Evolutionary conservation across 148 eudicot genomes (phyloP).

Genomic region (Beta vulgaris): DNA sequence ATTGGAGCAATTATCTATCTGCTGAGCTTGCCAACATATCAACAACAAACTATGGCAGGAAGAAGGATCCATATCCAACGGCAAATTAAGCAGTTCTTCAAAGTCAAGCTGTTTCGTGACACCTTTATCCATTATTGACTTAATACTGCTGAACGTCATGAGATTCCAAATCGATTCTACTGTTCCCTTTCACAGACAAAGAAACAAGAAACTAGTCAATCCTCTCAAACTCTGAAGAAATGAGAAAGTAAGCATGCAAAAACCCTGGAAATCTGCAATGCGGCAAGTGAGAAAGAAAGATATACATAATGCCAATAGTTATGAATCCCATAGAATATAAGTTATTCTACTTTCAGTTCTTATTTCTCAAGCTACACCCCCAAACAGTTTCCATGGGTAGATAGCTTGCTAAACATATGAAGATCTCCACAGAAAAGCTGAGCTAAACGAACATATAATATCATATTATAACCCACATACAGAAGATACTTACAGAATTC

Average conservation of each 20-base stretch:
- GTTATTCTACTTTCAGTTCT: neutral
- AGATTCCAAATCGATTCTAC: constrained; percentile 41
- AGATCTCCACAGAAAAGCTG: neutral
- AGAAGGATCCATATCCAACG: constrained; percentile 75
- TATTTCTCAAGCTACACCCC: neutral
- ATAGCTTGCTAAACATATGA: neutral
- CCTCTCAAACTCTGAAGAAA: neutral
- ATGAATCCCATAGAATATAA: neutral
- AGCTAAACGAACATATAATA: neutral
- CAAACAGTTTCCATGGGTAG: neutral
- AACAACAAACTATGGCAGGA: constrained; percentile 50
- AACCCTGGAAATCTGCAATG: neutral
- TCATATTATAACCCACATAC: constrained; percentile 5
- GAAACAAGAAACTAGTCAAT: constrained; percentile 12
- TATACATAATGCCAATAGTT: constrained; percentile 4
- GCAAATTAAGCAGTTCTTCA: constrained; percentile 77
- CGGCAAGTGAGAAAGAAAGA: neutral
- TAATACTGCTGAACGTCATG: constrained; percentile 61
- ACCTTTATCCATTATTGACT: constrained; percentile 64
- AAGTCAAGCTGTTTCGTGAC: constrained; percentile 77
- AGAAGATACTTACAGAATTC: constrained; percentile 40
- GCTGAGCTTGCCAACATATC: constrained; percentile 60
- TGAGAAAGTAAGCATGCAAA: neutral
- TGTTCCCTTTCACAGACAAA: constrained; percentile 42
- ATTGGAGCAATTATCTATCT: constrained; percentile 35